Percentiles rank a stretch among this genome's conserved stretches.
phyloP scores from a whole-genome alignment of 495 filamentous ascomycete genomes.

The Trichoderma erinaceum region DNA sequence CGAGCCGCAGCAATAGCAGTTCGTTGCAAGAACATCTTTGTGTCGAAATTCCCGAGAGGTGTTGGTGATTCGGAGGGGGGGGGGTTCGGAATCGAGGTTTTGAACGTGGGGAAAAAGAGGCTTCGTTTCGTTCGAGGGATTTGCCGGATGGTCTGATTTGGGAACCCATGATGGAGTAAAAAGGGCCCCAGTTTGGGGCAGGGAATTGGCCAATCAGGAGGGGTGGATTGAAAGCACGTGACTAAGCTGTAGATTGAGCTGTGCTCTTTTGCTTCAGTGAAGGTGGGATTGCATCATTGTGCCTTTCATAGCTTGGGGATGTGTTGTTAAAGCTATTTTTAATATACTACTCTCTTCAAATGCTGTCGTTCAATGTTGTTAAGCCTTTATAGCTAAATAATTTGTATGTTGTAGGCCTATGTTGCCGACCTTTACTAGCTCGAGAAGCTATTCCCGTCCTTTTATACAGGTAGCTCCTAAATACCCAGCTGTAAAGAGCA shows the following conservation, averaged over 20 bases:
- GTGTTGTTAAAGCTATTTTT: too few species aligned
- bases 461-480: too few species aligned
- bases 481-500: too few species aligned
- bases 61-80: slow-evolving; percentile 28
- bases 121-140: slow-evolving; percentile 19
- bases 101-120: too few species aligned
- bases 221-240: background rate
- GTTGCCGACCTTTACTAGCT: too few species aligned
- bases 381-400: too few species aligned
- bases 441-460: too few species aligned
- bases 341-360: too few species aligned
- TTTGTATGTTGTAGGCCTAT: too few species aligned
- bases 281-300: background rate
- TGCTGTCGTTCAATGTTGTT: too few species aligned
- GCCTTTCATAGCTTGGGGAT: too few species aligned
- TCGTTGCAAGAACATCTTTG: slow-evolving; percentile 74
- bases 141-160: slow-evolving; percentile 21
- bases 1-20: slow-evolving; percentile 65
- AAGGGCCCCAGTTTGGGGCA: slow-evolving; percentile 3
- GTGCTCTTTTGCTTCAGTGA: background rate
- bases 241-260: slow-evolving; percentile 4
- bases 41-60: slow-evolving; percentile 20
- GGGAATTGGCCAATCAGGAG: slow-evolving; percentile 12
- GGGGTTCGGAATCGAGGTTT: background rate
- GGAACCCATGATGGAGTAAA: background rate